These are phyloP conservation scores for Ustilago lituana DNA, from an alignment of 1,284 basidiomycete genomes.

Conservation along the genomic window DNA sequence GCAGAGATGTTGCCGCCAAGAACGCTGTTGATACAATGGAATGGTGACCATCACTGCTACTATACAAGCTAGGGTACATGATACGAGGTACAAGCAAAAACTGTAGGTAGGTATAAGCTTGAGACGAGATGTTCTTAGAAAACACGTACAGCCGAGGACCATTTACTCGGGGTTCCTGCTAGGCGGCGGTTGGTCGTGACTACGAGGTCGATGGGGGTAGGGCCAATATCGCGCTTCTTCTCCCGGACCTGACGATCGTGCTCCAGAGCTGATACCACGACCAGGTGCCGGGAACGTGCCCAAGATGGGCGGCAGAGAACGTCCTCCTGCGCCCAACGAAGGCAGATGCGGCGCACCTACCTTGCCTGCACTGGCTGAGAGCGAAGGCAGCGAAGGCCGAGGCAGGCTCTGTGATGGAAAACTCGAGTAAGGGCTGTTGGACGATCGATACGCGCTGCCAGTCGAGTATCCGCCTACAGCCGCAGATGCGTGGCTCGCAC, in stretches of 20 bases:
- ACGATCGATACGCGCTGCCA: constrained; percentile 37
- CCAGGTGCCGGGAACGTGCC: constrained; percentile 37
- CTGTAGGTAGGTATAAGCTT: too few relatives aligned
- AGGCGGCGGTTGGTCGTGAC: constrained; percentile 17
- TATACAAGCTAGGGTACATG: too few relatives aligned
- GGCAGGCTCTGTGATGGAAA: constrained; percentile 45
- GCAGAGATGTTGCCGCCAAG: too few relatives aligned
- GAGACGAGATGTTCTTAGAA: too few relatives aligned
- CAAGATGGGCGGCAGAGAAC: constrained; percentile 45
- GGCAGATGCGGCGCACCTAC: constrained; percentile 37
- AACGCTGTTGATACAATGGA: too few relatives aligned
- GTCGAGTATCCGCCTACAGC: constrained; percentile 22
- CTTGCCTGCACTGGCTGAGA: constrained; percentile 23
- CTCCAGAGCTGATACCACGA: constrained; percentile 6
- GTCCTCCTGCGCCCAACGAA: constrained; percentile 25
- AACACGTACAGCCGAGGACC: too few relatives aligned
- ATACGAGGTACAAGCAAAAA: too few relatives aligned
- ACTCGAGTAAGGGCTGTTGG: constrained; percentile 38
- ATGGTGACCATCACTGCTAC: too few relatives aligned
- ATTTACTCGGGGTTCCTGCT: constrained; percentile 17
- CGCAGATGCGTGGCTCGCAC: constrained; percentile 4
- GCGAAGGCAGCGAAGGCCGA: constrained; percentile 36
- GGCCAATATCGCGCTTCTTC: constrained; percentile 39
- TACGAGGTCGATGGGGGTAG: constrained; percentile 32
- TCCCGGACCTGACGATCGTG: constrained; percentile 10